phyloP scores from a whole-genome alignment of 2,329 filamentous ascomycete genomes.

The Verticillium dahliae region DNA sequence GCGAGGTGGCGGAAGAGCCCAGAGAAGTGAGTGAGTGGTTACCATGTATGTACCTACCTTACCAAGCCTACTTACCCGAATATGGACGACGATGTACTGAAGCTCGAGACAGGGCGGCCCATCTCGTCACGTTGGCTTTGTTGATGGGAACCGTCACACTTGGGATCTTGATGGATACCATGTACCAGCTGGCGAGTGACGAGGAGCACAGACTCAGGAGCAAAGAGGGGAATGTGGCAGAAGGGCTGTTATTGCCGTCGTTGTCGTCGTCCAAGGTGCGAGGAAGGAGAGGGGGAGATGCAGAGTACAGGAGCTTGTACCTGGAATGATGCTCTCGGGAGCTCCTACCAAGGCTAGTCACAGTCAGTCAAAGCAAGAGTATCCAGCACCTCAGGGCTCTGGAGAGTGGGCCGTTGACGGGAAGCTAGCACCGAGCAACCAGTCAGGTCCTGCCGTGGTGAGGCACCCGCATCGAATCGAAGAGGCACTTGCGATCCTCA shows the following conservation, averaged over 20 bases:
- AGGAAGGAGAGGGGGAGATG: too few relatives aligned
- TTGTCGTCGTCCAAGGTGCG: neutral
- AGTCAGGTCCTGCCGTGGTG: slow-evolving; percentile 4
- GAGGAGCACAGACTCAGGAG: neutral
- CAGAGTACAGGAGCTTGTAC: neutral
- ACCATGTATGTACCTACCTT: too few relatives aligned
- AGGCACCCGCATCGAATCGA: slow-evolving; percentile 7
- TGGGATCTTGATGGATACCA: too few relatives aligned
- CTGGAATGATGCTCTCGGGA: neutral
- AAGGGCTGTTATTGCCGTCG: too few relatives aligned
- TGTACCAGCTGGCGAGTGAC: neutral
- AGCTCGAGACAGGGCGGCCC: neutral
- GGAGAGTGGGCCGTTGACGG: slow-evolving; percentile 3
- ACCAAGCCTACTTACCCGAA: too few relatives aligned
- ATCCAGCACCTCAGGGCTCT: neutral
- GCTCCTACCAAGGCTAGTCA: neutral
- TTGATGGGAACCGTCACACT: too few relatives aligned
- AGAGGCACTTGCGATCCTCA: slow-evolving; percentile 13
- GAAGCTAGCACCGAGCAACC: slow-evolving; percentile 9
- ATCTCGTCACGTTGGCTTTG: neutral
- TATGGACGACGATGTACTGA: too few relatives aligned
- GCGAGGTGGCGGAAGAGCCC: too few relatives aligned
- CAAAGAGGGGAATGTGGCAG: neutral
- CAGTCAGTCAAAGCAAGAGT: neutral
- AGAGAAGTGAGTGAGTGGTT: neutral